A percentile compares a stretch with the other conserved stretches of the same genome.
phyloP scores from a whole-genome alignment of 352 stramenopile genomes.

The Globisporangium acanthophoron region DNA sequence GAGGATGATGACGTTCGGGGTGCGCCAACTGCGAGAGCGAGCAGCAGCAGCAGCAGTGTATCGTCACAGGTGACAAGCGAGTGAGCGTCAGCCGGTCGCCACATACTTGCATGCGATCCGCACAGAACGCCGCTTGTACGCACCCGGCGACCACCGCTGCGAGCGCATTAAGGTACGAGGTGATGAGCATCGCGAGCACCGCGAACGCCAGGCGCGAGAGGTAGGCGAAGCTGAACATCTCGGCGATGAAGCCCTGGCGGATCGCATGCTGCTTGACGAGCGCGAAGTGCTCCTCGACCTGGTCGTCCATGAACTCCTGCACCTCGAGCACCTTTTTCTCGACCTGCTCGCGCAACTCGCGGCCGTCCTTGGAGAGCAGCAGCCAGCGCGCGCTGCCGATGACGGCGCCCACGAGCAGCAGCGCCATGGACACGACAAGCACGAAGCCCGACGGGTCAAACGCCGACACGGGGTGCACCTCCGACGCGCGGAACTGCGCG shows the following conservation, averaged over 20 bases:
- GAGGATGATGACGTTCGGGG: slow-evolving; percentile 79
- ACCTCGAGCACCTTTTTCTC: slow-evolving; percentile 78
- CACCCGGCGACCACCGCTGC: slow-evolving; percentile 74
- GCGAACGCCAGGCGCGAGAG: slow-evolving; percentile 78
- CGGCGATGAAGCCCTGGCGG: slow-evolving; percentile 76
- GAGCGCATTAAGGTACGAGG: slow-evolving; percentile 80
- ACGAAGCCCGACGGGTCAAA: slow-evolving; percentile 86
- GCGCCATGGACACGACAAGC: slow-evolving; percentile 63
- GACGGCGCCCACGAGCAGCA: slow-evolving; percentile 64
- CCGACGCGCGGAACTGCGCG: slow-evolving; percentile 82
- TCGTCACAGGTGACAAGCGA: background rate
- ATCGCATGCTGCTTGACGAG: slow-evolving; percentile 60
- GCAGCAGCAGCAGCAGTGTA: background rate
- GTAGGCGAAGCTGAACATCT: slow-evolving; percentile 87
- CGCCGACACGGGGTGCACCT: slow-evolving; percentile 73
- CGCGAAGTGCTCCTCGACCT: slow-evolving; percentile 67
- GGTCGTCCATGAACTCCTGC: slow-evolving; percentile 60
- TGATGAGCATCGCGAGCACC: slow-evolving; percentile 68
- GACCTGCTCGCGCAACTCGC: slow-evolving; percentile 46
- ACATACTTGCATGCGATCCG: background rate
- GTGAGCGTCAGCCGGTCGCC: background rate
- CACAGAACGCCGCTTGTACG: background rate
- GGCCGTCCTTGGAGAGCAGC: slow-evolving; percentile 27
- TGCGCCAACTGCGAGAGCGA: slow-evolving; percentile 47
- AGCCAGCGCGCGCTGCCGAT: slow-evolving; percentile 40